A percentile compares a stretch with the other conserved stretches of the same genome.
Conservation (phyloP, 441 rosid species). For the Euphorbia schlechtendalii region DNA sequence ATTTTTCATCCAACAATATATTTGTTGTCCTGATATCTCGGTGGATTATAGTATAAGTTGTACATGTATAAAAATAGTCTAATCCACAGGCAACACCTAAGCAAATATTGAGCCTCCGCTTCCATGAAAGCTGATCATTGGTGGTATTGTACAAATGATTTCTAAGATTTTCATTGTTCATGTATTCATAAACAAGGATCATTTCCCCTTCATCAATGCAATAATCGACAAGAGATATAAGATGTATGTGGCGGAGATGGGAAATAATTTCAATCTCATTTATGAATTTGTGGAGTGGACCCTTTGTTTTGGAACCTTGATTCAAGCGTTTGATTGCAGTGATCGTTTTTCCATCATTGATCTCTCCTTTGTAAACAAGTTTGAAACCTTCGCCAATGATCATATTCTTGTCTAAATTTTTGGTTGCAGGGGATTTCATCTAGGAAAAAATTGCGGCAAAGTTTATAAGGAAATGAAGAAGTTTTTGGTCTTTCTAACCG, state of each 20-base stretch:
- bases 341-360: constrained; percentile 2
- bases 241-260: constrained; percentile 15
- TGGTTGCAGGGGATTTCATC: too few species aligned
- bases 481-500: neutral
- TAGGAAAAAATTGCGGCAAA: neutral
- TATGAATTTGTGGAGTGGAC: neutral
- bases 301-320: constrained; percentile 14
- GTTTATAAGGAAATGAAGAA: constrained; percentile 2
- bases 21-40: constrained; percentile 16
- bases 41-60: too few species aligned
- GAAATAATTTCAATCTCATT: constrained; percentile 15
- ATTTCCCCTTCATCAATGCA: constrained; percentile 19
- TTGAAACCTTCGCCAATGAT: too few species aligned
- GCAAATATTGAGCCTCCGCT: constrained; percentile 20
- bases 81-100: constrained; percentile 16
- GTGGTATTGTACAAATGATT: neutral
- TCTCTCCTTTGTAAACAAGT: neutral
- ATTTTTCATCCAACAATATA: constrained; percentile 20
- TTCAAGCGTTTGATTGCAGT: constrained; percentile 20
- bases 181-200: constrained; percentile 34
- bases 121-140: constrained; percentile 15
- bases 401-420: too few species aligned
- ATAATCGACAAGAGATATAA: constrained; percentile 26
- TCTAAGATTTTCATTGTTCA: too few species aligned
- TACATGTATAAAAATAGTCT: too few species aligned